Evolutionary conservation across 2,329 filamentous ascomycete genomes (phyloP), one percentile per base, ranked within the genome.

Genomic region (Coniella vitis): DNA sequence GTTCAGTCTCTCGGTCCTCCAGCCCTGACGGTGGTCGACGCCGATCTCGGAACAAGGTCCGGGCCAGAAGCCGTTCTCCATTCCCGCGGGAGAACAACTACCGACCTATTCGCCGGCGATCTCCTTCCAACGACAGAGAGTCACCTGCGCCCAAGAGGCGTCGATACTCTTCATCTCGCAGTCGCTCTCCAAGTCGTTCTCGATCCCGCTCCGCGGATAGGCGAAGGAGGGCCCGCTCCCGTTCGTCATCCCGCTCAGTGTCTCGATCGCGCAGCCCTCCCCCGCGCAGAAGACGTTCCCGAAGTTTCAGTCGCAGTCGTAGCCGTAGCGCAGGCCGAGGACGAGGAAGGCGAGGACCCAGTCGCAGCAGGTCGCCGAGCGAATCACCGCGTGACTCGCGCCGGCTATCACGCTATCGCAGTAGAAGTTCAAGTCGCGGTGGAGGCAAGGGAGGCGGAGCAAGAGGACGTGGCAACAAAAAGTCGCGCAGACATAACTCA

Each of bases 101-200:
- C 17, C 57, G 59, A 22, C 57, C 54, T 16, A n/a, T 17, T 32
- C 60, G 61, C 14, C 56, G 60, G 13, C 56, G 58, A 3, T 66
- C 67, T 10, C 54, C 47, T 2, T 62, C 61, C 17, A 62, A 59
- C 38, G 60, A 58, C 36, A 63, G 57, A 17, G 54, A 57, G 41
- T 73, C 74, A 7, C 74, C 71, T 5, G 60, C 65, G 4, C 64
- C 68, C 2, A 80, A 80, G 56, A 69, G 75, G 40, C 70, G 75
- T 31, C 70, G 74, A 48, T 72, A 74, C 48, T 74, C 74, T 4
- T 62, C 64, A 13, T 76, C 73, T 4, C 65, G 66, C 32, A 77
- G 73, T 54, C 68, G 71, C 17, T 77, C 25, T 29, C 25, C 5
- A 29, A 29, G 25, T 10, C 25, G 25, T 10, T 29, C 73, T 4